Base-by-base conservation (phyloP, 2,329 filamentous ascomycete species). In the Pleurostoma richardsiae region DNA sequence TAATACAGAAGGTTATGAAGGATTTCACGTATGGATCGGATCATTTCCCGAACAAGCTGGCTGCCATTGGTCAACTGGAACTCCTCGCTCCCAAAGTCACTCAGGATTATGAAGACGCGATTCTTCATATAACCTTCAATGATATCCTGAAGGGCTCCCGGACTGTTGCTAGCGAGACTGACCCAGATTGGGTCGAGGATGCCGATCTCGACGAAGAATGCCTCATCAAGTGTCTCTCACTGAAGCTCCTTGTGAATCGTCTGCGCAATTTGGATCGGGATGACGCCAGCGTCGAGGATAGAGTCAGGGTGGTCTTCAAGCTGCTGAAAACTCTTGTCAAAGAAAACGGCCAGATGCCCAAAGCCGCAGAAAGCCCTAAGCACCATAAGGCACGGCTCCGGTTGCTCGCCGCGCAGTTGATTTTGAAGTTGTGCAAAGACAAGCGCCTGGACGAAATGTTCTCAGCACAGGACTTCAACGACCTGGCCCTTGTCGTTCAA, bases 191-290 rank as follows among this genome's bases (percentile, higher is more conserved):
- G 86, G 80, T 84, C 11, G 73, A 82, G 10, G 79, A 86, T 48
- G 76, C 79, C 10, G 76, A 81, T 31, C 69, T 90, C 53, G 88
- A 95, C 53, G 82, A 92, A 44, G 90, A 96, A 59, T 85, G 89
- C 11, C 79, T 85, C 50, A 86, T 90, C 26, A 96, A 97, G 66
- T 80, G 83, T 47, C 84, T 90, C 72, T 87, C 91, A 2, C 71
- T 97, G 42, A 92, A 86, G 61, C 86, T 90, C 11, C 74, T 97
- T 29, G 89, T 94, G 49, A 97, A 97, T 63, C 82, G 88, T 45
- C 76, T 96, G 19, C 82, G 91, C 38, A 86, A 64, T 49, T 78
- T 61, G 63, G 67, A 74, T 40, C 49, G 47, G 43, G 49, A 49
- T 28, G 19, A 19, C 19, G 19, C 19, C 19, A 36, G 33, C n/a